phyloP scores from a whole-genome alignment of 1,139 yeast genomes.

The Hansenula anomala region DNA sequence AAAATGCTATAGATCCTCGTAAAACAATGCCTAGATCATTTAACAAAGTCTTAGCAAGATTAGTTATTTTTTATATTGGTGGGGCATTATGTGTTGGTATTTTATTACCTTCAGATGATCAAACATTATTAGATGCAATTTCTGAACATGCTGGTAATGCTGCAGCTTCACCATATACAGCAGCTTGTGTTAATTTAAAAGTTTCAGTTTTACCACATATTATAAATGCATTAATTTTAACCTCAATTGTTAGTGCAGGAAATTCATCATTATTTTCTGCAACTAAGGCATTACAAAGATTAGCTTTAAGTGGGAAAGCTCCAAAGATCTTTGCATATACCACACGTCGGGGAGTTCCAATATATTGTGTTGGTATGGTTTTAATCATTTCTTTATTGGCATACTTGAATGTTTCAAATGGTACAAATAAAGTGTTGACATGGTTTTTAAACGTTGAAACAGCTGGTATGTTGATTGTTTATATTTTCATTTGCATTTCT shows the following conservation, averaged over 20 bases:
- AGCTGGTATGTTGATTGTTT: constrained; percentile 60
- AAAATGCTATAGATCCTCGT: constrained; percentile 54
- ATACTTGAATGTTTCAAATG: constrained; percentile 31
- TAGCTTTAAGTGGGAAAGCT: constrained; percentile 44
- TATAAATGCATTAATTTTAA: constrained; percentile 45
- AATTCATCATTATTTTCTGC: constrained; percentile 53
- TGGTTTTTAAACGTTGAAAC: constrained; percentile 64
- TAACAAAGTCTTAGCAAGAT: constrained; percentile 43
- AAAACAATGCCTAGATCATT: constrained; percentile 40
- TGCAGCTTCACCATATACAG: constrained; percentile 47
- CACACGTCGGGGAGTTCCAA: constrained; percentile 18
- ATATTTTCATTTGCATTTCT: constrained; percentile 48
- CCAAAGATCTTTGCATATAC: constrained; percentile 40
- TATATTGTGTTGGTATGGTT: constrained; percentile 32
- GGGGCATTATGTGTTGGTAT: constrained; percentile 38
- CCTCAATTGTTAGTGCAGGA: constrained; percentile 56
- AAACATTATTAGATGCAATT: constrained; percentile 5
- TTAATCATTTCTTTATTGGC: constrained; percentile 23
- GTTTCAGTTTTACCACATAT: constrained; percentile 35
- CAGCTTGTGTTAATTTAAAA: constrained; percentile 38
- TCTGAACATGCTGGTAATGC: constrained; percentile 37
- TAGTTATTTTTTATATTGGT: constrained; percentile 38
- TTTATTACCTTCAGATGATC: constrained; percentile 36
- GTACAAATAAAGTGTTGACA: constrained; percentile 49
- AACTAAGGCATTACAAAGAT: constrained; percentile 39